These are phyloP conservation scores for Gracilaria caudata DNA, from an alignment of 23 red algal genomes.

Conservation along the genomic window DNA sequence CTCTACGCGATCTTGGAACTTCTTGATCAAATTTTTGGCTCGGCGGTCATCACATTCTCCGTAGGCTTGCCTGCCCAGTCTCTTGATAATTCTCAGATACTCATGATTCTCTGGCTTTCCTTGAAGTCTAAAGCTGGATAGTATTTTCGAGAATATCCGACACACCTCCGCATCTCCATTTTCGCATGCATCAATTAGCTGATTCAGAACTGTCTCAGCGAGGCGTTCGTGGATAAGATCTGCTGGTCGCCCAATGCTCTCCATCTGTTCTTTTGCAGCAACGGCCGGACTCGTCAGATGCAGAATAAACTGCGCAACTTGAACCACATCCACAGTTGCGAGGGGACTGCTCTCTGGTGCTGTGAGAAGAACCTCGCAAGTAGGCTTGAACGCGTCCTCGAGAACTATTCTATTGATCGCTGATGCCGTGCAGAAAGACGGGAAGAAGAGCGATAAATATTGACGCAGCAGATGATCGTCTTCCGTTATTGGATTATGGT, in stretches of 20 bases:
- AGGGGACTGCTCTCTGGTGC: slow-evolving; percentile 52
- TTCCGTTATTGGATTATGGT: slow-evolving; percentile 64
- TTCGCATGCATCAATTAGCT: slow-evolving; percentile 37
- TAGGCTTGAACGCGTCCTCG: slow-evolving; percentile 64
- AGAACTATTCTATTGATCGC: slow-evolving; percentile 50
- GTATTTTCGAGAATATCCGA: slow-evolving; percentile 44
- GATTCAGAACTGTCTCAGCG: slow-evolving; percentile 48
- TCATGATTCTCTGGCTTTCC: slow-evolving; percentile 19
- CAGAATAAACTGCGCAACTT: slow-evolving; percentile 75
- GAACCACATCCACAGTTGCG: slow-evolving; percentile 31
- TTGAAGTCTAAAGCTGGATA: slow-evolving; percentile 51
- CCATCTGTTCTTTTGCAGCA: slow-evolving; percentile 3
- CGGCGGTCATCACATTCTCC: slow-evolving; percentile 24
- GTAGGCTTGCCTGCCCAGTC: background rate
- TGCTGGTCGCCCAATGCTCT: slow-evolving; percentile 49
- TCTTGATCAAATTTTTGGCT: slow-evolving; percentile 18
- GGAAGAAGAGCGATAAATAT: slow-evolving; percentile 75
- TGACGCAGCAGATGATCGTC: slow-evolving; percentile 62
- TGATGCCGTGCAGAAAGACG: slow-evolving; percentile 37
- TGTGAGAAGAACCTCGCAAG: slow-evolving; percentile 23
- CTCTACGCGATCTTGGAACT: slow-evolving; percentile 22
- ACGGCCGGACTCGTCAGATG: slow-evolving; percentile 58
- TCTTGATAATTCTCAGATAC: background rate
- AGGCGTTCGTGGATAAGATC: slow-evolving; percentile 60
- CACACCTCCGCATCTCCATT: slow-evolving; percentile 33